Conservation (phyloP, 2,329 filamentous ascomycete species). For the Tympanopsis confertula region DNA sequence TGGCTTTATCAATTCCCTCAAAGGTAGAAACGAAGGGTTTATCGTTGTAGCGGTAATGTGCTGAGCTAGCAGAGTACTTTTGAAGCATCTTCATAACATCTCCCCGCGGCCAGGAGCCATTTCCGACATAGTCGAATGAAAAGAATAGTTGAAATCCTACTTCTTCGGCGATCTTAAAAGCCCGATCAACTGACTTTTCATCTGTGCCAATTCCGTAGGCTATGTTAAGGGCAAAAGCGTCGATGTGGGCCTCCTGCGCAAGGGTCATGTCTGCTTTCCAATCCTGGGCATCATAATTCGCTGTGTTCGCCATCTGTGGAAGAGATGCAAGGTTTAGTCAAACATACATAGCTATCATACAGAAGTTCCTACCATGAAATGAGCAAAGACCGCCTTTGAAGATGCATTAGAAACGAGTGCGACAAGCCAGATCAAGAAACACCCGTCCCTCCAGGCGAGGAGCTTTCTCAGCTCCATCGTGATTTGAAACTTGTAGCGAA, state of each 20-base stretch:
- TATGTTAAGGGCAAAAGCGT: constrained; percentile 25
- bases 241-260: constrained; percentile 21
- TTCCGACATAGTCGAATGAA: constrained; percentile 25
- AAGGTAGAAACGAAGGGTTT: constrained; percentile 27
- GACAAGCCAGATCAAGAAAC: too few species aligned
- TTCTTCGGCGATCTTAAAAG: constrained; percentile 13
- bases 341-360: not conserved
- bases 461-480: too few species aligned
- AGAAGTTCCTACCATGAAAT: constrained; percentile 11
- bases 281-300: constrained; percentile 6
- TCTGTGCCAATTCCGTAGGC: constrained; percentile 7
- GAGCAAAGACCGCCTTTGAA: constrained; percentile 12
- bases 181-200: constrained; percentile 6
- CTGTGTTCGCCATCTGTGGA: constrained; percentile 15
- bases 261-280: constrained; percentile 19
- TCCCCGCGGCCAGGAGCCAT: constrained; percentile 13
- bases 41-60: constrained; percentile 15
- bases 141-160: constrained; percentile 26
- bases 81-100: constrained; percentile 13
- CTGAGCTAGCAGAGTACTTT: constrained; percentile 9
- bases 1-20: constrained; percentile 25
- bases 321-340: not conserved
- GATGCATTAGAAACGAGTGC: too few species aligned
- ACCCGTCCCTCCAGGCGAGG: too few species aligned
- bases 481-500: too few species aligned